phyloP scores from a whole-genome alignment of 2,329 filamentous ascomycete species.

The Tolypocladium cylindrosporum region DNA sequence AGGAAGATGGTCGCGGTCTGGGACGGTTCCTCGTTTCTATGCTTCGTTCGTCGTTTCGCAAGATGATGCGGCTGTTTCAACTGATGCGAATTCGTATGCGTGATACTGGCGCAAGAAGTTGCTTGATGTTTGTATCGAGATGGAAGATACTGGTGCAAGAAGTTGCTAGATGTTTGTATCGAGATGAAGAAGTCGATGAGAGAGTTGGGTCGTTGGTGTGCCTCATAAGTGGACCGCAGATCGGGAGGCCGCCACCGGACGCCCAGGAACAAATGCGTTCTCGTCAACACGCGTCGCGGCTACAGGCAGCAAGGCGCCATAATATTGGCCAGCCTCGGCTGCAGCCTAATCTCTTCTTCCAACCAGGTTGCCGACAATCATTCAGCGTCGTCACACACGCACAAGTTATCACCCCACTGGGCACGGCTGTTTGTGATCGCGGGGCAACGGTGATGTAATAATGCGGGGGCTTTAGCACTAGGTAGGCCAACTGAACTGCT shows the following conservation, averaged over 20 bases:
- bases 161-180: neutral
- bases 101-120: neutral
- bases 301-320: neutral
- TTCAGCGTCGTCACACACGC: too few relatives aligned
- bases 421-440: too few relatives aligned
- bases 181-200: neutral
- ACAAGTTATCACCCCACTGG: too few relatives aligned
- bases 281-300: neutral
- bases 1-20: neutral
- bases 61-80: neutral
- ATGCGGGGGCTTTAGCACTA: too few relatives aligned
- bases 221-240: neutral
- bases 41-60: neutral
- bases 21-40: neutral
- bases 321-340: neutral
- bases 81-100: neutral
- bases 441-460: too few relatives aligned
- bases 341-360: neutral
- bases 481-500: too few relatives aligned
- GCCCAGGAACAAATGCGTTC: neutral
- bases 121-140: neutral
- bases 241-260: neutral
- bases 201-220: neutral
- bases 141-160: neutral
- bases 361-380: too few relatives aligned